A percentile compares a stretch with the other conserved stretches of the same genome.
Conservation (phyloP, 2,329 filamentous ascomycete species). For the Phaeosphaeria sp. region DNA sequence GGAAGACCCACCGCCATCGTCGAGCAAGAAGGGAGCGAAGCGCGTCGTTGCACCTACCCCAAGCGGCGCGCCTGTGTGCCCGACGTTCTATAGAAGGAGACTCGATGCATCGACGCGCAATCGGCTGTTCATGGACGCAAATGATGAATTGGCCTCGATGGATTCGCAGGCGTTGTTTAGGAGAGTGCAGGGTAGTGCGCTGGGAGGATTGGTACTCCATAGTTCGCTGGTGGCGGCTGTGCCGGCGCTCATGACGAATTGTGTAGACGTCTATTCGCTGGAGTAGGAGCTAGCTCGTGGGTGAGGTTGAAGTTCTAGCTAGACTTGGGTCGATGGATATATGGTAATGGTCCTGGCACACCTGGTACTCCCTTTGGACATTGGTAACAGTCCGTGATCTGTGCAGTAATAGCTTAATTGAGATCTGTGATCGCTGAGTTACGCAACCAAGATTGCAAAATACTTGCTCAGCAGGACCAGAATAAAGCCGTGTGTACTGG, state of each 20-base stretch:
- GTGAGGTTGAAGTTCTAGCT: background rate
- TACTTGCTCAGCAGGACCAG: background rate
- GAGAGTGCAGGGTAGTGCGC: slow-evolving; percentile 21
- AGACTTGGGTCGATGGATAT: background rate
- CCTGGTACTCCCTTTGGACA: background rate
- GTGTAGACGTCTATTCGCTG: slow-evolving; percentile 31
- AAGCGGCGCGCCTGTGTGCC: slow-evolving; percentile 8
- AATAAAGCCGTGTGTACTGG: background rate
- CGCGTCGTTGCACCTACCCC: background rate
- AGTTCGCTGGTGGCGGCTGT: slow-evolving; percentile 26
- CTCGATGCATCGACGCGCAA: slow-evolving; percentile 34
- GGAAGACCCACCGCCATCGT: background rate
- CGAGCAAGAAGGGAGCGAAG: background rate
- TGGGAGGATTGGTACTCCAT: slow-evolving; percentile 30
- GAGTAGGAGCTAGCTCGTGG: slow-evolving; percentile 2
- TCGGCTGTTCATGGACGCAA: slow-evolving; percentile 25
- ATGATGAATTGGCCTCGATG: slow-evolving; percentile 19
- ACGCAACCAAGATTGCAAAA: background rate
- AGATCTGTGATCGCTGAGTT: background rate
- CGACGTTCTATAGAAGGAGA: slow-evolving; percentile 28
- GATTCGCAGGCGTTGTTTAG: slow-evolving; percentile 24
- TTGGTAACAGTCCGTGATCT: background rate
- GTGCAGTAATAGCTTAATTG: background rate
- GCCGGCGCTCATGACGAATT: slow-evolving; percentile 29
- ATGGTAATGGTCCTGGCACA: background rate